Evolutionary conservation across 192 early-diverging fungal species (phyloP).

Genomic region (Paraglomus brasilianum): DNA sequence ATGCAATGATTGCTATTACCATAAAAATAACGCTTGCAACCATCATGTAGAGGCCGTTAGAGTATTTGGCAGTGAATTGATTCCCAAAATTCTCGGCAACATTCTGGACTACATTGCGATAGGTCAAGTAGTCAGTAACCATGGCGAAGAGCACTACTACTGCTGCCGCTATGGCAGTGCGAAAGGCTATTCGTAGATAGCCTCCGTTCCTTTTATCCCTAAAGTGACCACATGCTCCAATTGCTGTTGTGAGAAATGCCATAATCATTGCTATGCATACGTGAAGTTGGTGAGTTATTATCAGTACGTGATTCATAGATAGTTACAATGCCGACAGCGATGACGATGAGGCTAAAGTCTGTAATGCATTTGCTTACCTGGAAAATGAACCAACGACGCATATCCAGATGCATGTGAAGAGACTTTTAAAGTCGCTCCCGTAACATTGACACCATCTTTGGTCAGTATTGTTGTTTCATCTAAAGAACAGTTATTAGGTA

Average conservation of each 20-base stretch:
- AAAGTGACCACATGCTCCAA: background rate
- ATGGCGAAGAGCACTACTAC: slow-evolving; percentile 1
- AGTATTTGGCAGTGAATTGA: background rate
- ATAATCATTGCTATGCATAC: slow-evolving; percentile 1
- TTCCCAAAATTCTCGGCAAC: background rate
- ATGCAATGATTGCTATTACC: too few relatives aligned
- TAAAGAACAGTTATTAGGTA: too few relatives aligned
- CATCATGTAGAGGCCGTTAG: background rate
- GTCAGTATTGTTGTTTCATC: too few relatives aligned
- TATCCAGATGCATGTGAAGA: background rate
- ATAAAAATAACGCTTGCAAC: background rate
- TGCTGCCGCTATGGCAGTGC: background rate
- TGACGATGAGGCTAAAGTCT: background rate
- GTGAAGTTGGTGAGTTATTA: background rate
- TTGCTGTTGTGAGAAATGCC: background rate
- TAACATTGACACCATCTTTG: too few relatives aligned
- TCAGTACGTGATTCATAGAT: background rate
- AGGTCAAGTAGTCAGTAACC: background rate
- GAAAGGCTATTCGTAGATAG: background rate
- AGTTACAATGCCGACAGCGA: background rate
- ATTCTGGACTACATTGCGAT: background rate
- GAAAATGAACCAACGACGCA: background rate
- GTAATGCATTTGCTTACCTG: background rate
- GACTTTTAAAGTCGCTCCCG: too few relatives aligned
- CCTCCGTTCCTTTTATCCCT: background rate